These are phyloP conservation scores for Penicillium sp. DNA, from an alignment of 2,329 filamentous ascomycete species.

Conservation along the genomic window DNA sequence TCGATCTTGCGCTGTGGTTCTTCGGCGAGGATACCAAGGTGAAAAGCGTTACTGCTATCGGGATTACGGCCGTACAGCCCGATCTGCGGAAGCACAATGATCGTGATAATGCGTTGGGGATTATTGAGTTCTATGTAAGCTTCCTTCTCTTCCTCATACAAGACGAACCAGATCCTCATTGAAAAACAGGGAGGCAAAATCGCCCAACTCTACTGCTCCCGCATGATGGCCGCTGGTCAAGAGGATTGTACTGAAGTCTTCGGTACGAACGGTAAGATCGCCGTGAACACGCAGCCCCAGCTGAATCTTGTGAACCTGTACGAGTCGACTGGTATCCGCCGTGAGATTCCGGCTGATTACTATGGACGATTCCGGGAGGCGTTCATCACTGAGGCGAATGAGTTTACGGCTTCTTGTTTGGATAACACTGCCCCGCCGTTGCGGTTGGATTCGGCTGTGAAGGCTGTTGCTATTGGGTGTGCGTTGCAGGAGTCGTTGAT, in stretches of 20 bases:
- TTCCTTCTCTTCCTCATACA: neutral
- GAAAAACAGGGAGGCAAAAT: conserved; percentile 55
- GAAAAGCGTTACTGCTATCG: conserved; percentile 58
- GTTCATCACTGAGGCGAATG: conserved; percentile 65
- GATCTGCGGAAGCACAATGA: conserved; percentile 60
- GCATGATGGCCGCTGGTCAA: conserved; percentile 70
- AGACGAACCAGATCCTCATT: neutral
- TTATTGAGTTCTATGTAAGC: conserved; percentile 61
- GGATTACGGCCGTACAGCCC: conserved; percentile 61
- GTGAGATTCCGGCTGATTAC: conserved; percentile 64
- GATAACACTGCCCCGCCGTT: conserved; percentile 59
- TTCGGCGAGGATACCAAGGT: conserved; percentile 57
- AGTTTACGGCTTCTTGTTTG: conserved; percentile 62
- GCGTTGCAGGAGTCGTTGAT: conserved; percentile 61
- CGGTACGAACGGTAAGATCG: conserved; percentile 65
- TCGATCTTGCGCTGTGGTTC: conserved; percentile 66
- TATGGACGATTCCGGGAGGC: conserved; percentile 66
- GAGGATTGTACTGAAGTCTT: conserved; percentile 69
- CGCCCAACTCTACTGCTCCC: conserved; percentile 63
- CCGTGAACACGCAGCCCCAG: conserved; percentile 61
- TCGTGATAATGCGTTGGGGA: conserved; percentile 63
- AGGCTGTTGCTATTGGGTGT: conserved; percentile 59
- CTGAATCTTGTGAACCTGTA: conserved; percentile 59
- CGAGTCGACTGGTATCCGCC: conserved; percentile 55
- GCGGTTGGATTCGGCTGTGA: conserved; percentile 58